Evolutionary conservation across 768 basidiomycete genomes (phyloP).

Genomic region (Termitomyces sp.): DNA sequence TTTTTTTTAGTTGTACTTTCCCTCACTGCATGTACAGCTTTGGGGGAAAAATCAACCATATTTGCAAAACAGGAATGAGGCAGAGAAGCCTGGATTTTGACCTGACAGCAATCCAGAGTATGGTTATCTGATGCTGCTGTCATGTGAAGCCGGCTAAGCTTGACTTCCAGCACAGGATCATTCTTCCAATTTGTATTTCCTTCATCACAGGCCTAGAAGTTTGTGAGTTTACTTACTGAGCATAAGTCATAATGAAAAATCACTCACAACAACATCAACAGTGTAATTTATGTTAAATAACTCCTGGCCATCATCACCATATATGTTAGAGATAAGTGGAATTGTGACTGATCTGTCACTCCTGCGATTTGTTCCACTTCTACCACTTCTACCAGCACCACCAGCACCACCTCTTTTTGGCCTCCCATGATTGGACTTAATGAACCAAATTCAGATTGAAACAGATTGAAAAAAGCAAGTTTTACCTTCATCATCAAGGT

Average conservation of each 20-base stretch:
- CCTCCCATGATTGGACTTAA: no score
- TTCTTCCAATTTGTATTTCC: not conserved
- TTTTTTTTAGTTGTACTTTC: not conserved
- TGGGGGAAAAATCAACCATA: no score
- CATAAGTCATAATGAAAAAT: not conserved
- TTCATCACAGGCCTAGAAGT: not conserved
- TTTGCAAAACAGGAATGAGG: no score
- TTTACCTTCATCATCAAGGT: no score
- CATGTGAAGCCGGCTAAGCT: not conserved
- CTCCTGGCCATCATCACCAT: not conserved
- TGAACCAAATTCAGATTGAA: no score
- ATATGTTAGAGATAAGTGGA: not conserved
- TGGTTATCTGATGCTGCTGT: not conserved
- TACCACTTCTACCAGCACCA: not conserved
- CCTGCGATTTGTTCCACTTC: not conserved
- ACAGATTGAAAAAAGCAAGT: no score
- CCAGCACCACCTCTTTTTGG: no score
- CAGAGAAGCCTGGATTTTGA: not conserved
- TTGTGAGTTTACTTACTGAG: not conserved
- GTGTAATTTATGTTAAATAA: not conserved
- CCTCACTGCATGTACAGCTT: not conserved
- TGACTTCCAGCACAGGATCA: not conserved
- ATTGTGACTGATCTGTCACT: not conserved
- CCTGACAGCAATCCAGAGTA: not conserved
- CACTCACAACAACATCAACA: not conserved